Base-by-base conservation (phyloP, 1,139 yeast species). In the Chernovozyma aurita region DNA sequence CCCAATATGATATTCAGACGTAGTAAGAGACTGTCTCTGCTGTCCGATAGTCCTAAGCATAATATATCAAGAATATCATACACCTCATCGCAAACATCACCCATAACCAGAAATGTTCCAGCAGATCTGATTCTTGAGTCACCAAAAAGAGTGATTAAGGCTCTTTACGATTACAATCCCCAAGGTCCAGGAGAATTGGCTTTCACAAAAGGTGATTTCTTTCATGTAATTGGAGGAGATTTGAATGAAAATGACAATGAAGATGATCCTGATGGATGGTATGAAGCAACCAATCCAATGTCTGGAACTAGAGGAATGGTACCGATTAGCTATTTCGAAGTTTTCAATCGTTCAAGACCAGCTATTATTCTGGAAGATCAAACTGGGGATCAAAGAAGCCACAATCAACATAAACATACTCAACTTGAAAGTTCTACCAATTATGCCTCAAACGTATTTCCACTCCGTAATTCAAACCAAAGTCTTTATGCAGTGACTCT, bases 271-370 rank as follows among this genome's bases (percentile, higher is more conserved):
- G 63, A 73, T 32, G 86, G 85, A 34, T 87, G 95, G 92, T 86
- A 79, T 51, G 92, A 87, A 52, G 97, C 95, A 3, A 78, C 80
- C 36, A 90, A 90, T 56, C 97, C 97, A 12, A 78, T 85, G 41
- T 76, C 85, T 13, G 78, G 82, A 47, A 63, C 73, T 21, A 72
- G 76, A 39, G 98, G 98, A 1, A 78, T 85, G 77, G 97, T 92
- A 2, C 97, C 97, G 3, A 80, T 80, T 33, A 65, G 79, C 18
- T 83, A 84, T 57, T 92, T 92, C 57, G 95, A 88, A 59, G 81
- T 79, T 14, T 80, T 88, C 46, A 80, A 80, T 45, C 73, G 86
- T 44, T 70, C 70, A 32, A 70, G 73, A 43, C 76, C 65, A 41
- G 44, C 34, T 28, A 40, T 40, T 30, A 34, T 64, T 8, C 18